A percentile compares a stretch with the other conserved stretches of the same genome.
Conservation (phyloP, 129 eudicot species). For the Ambrosia trifida region DNA sequence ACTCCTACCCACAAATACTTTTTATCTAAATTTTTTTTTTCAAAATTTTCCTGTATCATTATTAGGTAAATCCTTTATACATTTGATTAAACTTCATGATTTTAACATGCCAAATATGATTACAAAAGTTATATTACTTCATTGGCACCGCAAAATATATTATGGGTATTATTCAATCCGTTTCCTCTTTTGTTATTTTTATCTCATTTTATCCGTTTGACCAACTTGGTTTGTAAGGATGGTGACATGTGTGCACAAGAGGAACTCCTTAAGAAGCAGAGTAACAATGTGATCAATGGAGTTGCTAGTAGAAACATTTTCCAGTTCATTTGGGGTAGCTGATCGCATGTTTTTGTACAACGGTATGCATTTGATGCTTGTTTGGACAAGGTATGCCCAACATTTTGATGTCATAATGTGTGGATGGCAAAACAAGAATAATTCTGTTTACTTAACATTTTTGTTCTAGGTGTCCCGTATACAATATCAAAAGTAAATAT, state of each 20-base stretch:
- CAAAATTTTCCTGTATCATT: background rate
- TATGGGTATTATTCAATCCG: too few relatives aligned
- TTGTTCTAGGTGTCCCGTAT: background rate
- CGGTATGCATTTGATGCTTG: background rate
- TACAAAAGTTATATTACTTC: background rate
- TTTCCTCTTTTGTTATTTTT: background rate
- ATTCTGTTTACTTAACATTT: background rate
- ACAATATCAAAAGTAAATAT: background rate
- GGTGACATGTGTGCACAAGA: constrained; percentile 79
- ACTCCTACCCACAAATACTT: background rate
- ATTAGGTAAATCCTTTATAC: background rate
- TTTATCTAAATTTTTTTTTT: background rate
- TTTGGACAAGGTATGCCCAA: background rate
- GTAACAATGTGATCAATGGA: constrained; percentile 55
- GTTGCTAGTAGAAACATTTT: constrained; percentile 86
- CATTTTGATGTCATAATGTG: background rate
- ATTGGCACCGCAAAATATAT: background rate
- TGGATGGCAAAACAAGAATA: background rate
- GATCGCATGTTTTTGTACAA: constrained; percentile 22
- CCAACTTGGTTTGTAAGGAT: constrained; percentile 45
- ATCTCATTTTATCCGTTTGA: background rate
- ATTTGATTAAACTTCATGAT: background rate
- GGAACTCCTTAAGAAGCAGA: constrained; percentile 76
- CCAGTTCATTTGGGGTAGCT: constrained; percentile 73
- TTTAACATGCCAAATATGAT: too few relatives aligned